Evolutionary conservation across 169 alveolate genomes (phyloP), one percentile per base, ranked within the genome.

Genomic region (Eimeria tenella): DNA sequence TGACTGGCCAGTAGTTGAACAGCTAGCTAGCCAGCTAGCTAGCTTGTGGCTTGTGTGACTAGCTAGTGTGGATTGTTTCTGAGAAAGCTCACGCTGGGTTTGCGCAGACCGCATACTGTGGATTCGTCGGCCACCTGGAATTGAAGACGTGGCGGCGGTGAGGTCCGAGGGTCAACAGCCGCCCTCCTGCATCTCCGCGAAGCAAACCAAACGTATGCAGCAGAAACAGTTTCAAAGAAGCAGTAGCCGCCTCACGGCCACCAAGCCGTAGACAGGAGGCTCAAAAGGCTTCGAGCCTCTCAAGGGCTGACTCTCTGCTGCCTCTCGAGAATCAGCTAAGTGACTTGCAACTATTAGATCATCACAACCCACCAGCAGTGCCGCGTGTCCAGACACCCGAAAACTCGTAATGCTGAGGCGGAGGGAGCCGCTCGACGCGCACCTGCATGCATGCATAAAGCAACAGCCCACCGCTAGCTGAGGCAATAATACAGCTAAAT

Each of bases 321-420:
- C 19, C 19, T 11, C 68, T 58, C 68, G 68, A 58, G 68, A 58
- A 0, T 11, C 21, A 11, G 68, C 68, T 0, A 1, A 58, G 42
- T 31, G 42, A 31, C 42, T 31, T 58, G 11, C 68, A 58, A 3
- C 21, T 10, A 17, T 17, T 58, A 58, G 68, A 58, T 17, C 4
- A 58, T 10, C 19, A 17, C n/a, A 17, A n/a, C 88, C 15, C 21
- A 79, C 88, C 88, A 4, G 88, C 88, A 8, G 88, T 53, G 31
- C 53, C 52, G 42, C 53, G 88, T 79, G 88, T 79, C 88, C 88
- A 79, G 49, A 55, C 88, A 79, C 88, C 88, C 56, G 88, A 79
- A 21, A 79, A 55, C n/a, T 79, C 71, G 31, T 79, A 79, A 50
- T 79, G 88, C 21, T 79, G 65, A 1, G 88, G 88, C 5, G 71